Evolutionary conservation across 2,329 filamentous ascomycete genomes (phyloP).

Genomic region (Ceratocystis albifundus): DNA sequence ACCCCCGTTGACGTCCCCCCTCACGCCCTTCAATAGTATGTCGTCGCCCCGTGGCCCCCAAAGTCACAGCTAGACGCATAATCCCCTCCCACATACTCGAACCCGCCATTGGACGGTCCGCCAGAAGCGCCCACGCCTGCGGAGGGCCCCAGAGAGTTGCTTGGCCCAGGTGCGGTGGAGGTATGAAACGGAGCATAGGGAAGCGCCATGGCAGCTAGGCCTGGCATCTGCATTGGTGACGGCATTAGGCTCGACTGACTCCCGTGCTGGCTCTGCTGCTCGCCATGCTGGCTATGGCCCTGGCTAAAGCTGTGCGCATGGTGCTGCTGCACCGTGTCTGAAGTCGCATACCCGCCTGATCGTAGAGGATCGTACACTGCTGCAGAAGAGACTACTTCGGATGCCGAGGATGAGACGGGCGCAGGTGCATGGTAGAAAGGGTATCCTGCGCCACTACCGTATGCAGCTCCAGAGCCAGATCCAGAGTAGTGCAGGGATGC

Average conservation of each 20-base stretch:
- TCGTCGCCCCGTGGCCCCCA: neutral
- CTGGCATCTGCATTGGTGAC: constrained; percentile 7
- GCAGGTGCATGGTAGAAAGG: neutral
- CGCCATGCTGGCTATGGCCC: neutral
- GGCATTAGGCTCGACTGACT: neutral
- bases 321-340: neutral
- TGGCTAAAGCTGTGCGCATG: neutral
- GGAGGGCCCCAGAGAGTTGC: neutral
- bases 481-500: constrained; percentile 15
- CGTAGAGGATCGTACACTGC: neutral
- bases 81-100: constrained; percentile 19
- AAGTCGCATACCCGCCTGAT: neutral
- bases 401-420: neutral
- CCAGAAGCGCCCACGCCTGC: neutral
- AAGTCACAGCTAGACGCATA: constrained; percentile 12
- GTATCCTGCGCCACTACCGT: constrained; percentile 1
- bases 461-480: constrained; percentile 16
- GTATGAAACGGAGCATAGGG: constrained; percentile 3
- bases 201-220: neutral
- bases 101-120: neutral
- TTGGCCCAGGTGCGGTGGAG: neutral
- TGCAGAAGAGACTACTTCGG: neutral
- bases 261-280: neutral
- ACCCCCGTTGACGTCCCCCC: neutral
- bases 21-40: constrained; percentile 13